Evolutionary conservation across 1,284 basidiomycete genomes (phyloP), one percentile per base, ranked within the genome.

Genomic region (Coriolopsis trogii): DNA sequence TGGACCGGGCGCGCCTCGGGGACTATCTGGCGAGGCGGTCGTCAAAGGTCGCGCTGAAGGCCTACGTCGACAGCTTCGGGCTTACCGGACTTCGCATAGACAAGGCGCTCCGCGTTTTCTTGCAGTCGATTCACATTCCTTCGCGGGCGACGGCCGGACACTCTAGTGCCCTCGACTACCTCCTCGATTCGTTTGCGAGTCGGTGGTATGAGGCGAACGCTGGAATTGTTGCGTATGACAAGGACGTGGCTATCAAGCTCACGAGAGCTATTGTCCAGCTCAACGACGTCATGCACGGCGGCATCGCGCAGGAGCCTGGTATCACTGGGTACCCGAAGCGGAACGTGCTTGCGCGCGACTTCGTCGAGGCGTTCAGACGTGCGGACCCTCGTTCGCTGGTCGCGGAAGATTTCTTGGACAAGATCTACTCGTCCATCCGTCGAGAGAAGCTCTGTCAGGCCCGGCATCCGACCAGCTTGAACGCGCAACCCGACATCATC

Each of bases 191-290:
- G 9, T 95, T 99, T 66, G 91, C 94, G 6, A 80, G 82, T 56
- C 81, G 90, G 23, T 99, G 95, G 91, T 90, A 91, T 59, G 86
- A 89, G 52, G 87, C 89, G n/a, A 99, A 99, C 67, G 81, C 85
- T 13, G 78, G 79, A 39, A 77, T 82, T 28, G 82, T 94, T 21
- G 80, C 88, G 2, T 94, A 87, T 63, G 88, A 91, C 70, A 85
- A 84, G 64, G 87, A 91, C 55, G 74, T 92, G 44, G 87, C 92
- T 1, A 75, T 81, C 51, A 85, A 87, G 28, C 80, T 98, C 39
- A 89, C 94, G 28, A 81, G 91, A 43, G 88, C 92, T 1, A 85
- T 96, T 51, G 85, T 95, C 56, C 89, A 94, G 64, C 79, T 97
- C 45, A 95, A 95, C 65, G 91, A 91, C 39, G 80, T 85, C 16